Evolutionary conservation across 1,139 yeast genomes (phyloP), one percentile per base, ranked within the genome.

Genomic region (Kodamaea sp.): DNA sequence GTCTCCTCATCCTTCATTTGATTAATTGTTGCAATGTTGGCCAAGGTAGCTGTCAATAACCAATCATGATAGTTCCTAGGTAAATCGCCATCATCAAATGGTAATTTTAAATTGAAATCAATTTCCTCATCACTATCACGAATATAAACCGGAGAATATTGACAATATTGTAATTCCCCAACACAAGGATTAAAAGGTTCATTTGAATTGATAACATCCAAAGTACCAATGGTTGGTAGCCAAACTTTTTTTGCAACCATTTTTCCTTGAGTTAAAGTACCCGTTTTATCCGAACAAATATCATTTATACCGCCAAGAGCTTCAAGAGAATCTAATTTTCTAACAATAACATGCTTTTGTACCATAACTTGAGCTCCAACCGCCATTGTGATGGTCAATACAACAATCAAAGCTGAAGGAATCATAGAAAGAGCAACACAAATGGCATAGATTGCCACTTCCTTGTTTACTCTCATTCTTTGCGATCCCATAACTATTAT

Each of bases 391-490:
- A 74, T 66, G 30, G 81, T 75, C 40, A 76, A 65, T 15, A 78
- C 80, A 37, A 76, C 73, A 36, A 79, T 78, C 47, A 76, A 60
- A 25, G 81, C 76, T 30, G 76, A 77, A 4, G 81, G 81, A 45
- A 76, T 73, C 63, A 75, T 75, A 3, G 79, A 69, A 35, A 76
- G 73, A 0, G 76, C 73, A 38, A 74, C 70, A 41, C 63, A 74
- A 49, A 50, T 63, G 47, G 55, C 75, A 50, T 46, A 68, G 57
- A 50, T 65, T 35, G 61, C 78, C 50, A 70, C 76, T 57, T 50
- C 65, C 58, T 44, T 68, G 65, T 58, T 73, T 54, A 54, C 67
- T 41, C 46, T 54, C 60, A 54, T 63, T 51, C 41, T 60, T 40
- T 63, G 68, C 6, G 66, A 57, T 2, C 56, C 69, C 68, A 63